Conservation (phyloP, 192 early-diverging fungal species). For the Radiomyces spectabilis region DNA sequence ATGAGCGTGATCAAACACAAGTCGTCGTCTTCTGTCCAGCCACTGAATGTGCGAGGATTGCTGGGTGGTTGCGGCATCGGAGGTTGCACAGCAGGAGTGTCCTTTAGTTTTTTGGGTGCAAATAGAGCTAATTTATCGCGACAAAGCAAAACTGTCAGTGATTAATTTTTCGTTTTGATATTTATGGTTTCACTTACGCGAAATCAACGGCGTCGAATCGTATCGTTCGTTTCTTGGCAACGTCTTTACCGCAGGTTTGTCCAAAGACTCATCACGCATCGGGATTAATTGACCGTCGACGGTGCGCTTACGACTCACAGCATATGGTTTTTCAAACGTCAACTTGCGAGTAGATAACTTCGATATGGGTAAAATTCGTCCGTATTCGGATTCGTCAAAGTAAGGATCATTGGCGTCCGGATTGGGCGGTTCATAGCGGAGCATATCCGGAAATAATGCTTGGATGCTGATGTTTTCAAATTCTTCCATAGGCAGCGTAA, state of each 20-base stretch:
- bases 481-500: conserved; percentile 22
- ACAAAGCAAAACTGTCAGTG: conserved; percentile 1
- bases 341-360: not conserved
- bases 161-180: not conserved
- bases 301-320: conserved; percentile 12
- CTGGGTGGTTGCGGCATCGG: conserved; percentile 28
- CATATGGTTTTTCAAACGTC: no score
- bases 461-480: conserved; percentile 29
- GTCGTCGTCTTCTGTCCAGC: conserved; percentile 52
- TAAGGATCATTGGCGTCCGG: conserved; percentile 46
- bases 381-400: conserved; percentile 46
- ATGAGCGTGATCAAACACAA: conserved; percentile 45
- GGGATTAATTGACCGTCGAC: conserved; percentile 28
- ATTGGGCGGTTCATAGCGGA: conserved; percentile 43
- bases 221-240: conserved; percentile 36
- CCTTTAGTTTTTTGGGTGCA: conserved; percentile 38
- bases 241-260: conserved; percentile 8
- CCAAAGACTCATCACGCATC: conserved; percentile 6
- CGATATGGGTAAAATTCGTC: conserved; percentile 45
- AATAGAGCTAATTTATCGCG: conserved; percentile 20
- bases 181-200: conserved; percentile 16
- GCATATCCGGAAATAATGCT: conserved; percentile 40
- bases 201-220: conserved; percentile 17
- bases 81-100: conserved; percentile 36
- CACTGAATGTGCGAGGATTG: conserved; percentile 19